Conservation (phyloP, 805 yeast species). For the Nakazawaea ishiwadae region DNA sequence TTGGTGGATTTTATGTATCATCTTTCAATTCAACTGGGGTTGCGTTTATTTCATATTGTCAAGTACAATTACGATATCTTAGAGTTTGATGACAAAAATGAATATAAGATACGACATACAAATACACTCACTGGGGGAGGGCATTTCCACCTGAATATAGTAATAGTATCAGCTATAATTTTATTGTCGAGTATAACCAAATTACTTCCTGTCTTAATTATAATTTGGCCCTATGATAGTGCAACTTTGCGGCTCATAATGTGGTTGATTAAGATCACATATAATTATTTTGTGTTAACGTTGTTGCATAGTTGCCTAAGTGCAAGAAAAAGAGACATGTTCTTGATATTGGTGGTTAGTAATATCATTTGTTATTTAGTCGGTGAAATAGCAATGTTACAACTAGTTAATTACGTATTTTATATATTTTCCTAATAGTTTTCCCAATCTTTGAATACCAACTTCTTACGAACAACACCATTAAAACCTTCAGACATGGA, state of each 20-base stretch:
- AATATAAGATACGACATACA: background rate
- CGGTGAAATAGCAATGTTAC: background rate
- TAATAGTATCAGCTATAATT: slow-evolving; percentile 61
- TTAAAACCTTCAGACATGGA: slow-evolving; percentile 30
- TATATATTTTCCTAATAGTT: background rate
- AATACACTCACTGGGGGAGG: too few relatives aligned
- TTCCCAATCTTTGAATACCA: slow-evolving; percentile 13
- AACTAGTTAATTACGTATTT: background rate
- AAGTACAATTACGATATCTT: slow-evolving; percentile 1
- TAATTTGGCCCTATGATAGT: slow-evolving; percentile 96
- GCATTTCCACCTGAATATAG: slow-evolving; percentile 10
- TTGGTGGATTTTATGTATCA: slow-evolving; percentile 40
- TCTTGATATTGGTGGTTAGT: background rate
- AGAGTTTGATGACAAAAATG: slow-evolving; percentile 3
- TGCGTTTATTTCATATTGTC: background rate
- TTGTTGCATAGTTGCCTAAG: slow-evolving; percentile 6
- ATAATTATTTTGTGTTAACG: slow-evolving; percentile 9
- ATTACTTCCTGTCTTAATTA: slow-evolving; percentile 84
- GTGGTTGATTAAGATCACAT: slow-evolving; percentile 9
- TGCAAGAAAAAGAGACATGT: background rate
- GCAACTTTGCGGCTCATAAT: slow-evolving; percentile 40
- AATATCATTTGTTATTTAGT: slow-evolving; percentile 1
- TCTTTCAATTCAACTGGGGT: slow-evolving; percentile 24
- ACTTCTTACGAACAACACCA: slow-evolving; percentile 25
- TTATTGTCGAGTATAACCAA: slow-evolving; percentile 75